Base-by-base conservation (phyloP, 2,329 filamentous ascomycete species). In the Botryotinia convoluta region DNA sequence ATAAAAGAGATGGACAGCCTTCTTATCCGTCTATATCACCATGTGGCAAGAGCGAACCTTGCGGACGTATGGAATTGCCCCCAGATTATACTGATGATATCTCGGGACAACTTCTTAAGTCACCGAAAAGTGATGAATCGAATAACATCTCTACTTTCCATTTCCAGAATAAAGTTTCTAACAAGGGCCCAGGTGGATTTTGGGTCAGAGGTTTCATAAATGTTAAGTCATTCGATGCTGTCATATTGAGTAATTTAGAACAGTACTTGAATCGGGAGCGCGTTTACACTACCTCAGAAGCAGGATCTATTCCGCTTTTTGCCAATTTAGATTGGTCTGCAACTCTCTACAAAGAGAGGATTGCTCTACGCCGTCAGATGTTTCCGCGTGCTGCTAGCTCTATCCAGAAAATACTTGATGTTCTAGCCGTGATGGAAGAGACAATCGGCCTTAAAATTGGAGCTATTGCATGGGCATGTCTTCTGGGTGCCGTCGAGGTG, bases 351-450 rank as follows among this genome's bases (percentile, higher is more conserved):
- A 72, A 59, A 39, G 14, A 64, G 22, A 62, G 35, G 20, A 37
- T 65, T 5, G 42, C 44, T 62, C n/a, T 10, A 54, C n/a, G 35
- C 12, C n/a, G 29, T 22, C 26, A 37, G 14, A 44, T 10, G 32
- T 26, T 61, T 26, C 65, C 71, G 20, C 42, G 29, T 60, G 71
- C 64, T 18, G 37, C 42, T 32, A n/a, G n/a, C 22, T 62, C 54
- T 18, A n/a, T 69, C 2, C 29, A 73, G 9, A 35, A 39, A 48
- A 69, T 73, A 32, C 14, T 69, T 16, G 68, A 73, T 3, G 22
- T 74, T 32, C 35, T 74, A 39, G 62, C 16, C 14, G 51, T 74
- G 26, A 72, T 72, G 37, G 61, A 74, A 45, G 62, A 74, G 22
- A 74, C 59, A 14, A 32, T 73, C 8, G 57, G 68, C 14, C 71